phyloP scores from a whole-genome alignment of 306 rosid genomes.

The Cicer cuneatum region DNA sequence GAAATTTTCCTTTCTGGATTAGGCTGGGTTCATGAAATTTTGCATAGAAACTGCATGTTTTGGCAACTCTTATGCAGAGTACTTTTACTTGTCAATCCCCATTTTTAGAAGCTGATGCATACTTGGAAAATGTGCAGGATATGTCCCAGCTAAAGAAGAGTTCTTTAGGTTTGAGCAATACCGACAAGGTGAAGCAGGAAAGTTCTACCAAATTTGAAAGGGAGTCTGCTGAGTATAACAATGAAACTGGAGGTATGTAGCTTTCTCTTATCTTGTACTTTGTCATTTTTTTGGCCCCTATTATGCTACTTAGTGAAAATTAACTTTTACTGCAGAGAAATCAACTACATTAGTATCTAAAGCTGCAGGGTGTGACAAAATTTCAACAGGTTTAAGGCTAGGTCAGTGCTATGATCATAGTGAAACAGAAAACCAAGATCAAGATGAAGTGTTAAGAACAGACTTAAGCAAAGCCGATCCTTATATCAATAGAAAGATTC shows the following conservation, averaged over 20 bases:
- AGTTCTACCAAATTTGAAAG: slow-evolving; percentile 43
- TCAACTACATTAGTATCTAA: slow-evolving; percentile 51
- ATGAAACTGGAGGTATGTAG: slow-evolving; percentile 53
- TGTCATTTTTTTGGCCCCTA: slow-evolving; percentile 18
- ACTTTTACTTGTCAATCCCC: slow-evolving; percentile 69
- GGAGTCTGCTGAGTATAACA: slow-evolving; percentile 44
- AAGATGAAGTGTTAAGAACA: slow-evolving; percentile 45
- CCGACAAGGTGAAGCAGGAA: slow-evolving; percentile 42
- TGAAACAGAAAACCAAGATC: slow-evolving; percentile 48
- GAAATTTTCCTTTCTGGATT: slow-evolving; percentile 43
- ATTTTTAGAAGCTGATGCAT: slow-evolving; percentile 64
- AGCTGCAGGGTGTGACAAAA: slow-evolving; percentile 46
- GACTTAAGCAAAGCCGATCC: slow-evolving; percentile 49
- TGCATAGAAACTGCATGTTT: slow-evolving; percentile 53
- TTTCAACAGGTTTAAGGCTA: slow-evolving; percentile 44
- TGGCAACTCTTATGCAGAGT: slow-evolving; percentile 63
- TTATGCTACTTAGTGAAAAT: slow-evolving; percentile 26
- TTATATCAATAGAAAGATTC: slow-evolving; percentile 43
- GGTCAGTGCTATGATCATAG: slow-evolving; percentile 45
- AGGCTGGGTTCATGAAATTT: slow-evolving; percentile 55
- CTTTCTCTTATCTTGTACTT: slow-evolving; percentile 26
- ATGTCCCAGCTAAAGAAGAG: slow-evolving; percentile 53
- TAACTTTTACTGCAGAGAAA: slow-evolving; percentile 54
- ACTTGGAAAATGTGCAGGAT: slow-evolving; percentile 67
- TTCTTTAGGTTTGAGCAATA: slow-evolving; percentile 59